Conservation (phyloP, 305 asterid genomes). For the Rubia peregrina region DNA sequence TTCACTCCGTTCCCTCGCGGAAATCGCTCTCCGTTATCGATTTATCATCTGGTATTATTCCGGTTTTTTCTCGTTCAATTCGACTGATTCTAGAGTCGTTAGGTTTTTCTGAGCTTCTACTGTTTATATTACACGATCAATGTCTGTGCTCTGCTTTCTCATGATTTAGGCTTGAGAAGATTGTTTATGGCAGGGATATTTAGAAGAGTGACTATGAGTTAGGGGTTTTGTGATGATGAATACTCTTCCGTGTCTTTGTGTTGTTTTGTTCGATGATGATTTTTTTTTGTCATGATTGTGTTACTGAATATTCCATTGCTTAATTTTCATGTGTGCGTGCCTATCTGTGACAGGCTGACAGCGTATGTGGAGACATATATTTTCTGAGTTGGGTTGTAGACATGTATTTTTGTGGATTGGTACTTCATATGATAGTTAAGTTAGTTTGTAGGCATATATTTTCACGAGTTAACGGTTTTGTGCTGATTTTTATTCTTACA, state of each 20-base stretch:
- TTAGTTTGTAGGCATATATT: not conserved
- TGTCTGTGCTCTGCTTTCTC: not conserved
- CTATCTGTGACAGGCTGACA: not conserved
- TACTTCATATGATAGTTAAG: not conserved
- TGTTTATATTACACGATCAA: not conserved
- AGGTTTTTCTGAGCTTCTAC: not conserved
- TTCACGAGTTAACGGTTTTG: not conserved
- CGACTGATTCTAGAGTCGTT: not conserved
- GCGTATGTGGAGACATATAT: not conserved
- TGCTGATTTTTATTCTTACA: not conserved
- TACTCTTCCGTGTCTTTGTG: not conserved
- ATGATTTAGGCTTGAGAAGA: not conserved
- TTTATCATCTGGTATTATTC: not conserved
- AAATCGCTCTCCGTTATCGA: not conserved
- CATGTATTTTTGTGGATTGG: not conserved
- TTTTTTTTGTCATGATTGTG: not conserved
- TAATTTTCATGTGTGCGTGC: not conserved
- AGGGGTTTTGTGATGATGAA: not conserved
- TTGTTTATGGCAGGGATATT: not conserved
- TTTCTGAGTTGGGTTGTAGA: no score
- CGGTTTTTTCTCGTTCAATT: not conserved
- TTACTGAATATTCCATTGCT: not conserved
- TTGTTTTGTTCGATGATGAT: not conserved
- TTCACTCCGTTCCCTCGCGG: conserved; percentile 8
- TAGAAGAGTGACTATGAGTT: not conserved